These are phyloP conservation scores for Geosmithia flava DNA, from an alignment of 2,329 filamentous ascomycete genomes.

Conservation along the genomic window DNA sequence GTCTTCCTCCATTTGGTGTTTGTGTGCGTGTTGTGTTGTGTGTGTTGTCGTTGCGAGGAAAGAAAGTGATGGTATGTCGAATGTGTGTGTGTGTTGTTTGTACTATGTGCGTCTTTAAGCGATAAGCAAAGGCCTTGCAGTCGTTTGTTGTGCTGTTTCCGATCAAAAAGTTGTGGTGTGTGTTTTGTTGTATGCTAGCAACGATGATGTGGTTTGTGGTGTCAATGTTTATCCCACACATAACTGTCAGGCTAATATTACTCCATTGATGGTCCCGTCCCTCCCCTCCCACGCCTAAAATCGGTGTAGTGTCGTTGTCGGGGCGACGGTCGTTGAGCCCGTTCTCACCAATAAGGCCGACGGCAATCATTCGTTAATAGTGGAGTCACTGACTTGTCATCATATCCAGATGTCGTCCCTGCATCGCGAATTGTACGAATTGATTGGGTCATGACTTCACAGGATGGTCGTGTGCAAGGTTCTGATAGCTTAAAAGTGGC, in stretches of 20 bases:
- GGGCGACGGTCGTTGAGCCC: neutral
- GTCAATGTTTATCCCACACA: too few species aligned
- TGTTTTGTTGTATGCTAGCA: too few species aligned
- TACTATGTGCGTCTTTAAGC: neutral
- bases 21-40: too few species aligned
- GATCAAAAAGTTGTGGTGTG: too few species aligned
- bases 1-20: constrained; percentile 29
- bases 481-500: too few species aligned
- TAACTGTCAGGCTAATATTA: too few species aligned
- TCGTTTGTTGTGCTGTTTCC: neutral
- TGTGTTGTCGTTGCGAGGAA: too few species aligned
- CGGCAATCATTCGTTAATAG: neutral
- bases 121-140: too few species aligned
- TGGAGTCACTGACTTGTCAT: neutral
- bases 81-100: neutral
- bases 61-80: neutral
- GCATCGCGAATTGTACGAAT: neutral
- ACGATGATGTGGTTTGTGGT: too few species aligned
- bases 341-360: neutral
- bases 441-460: neutral
- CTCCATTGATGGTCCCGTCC: too few species aligned
- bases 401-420: neutral
- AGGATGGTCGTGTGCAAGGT: neutral
- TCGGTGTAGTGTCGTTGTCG: neutral
- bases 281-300: neutral